These are phyloP conservation scores for Auriscalpium orientale DNA, from an alignment of 768 basidiomycete genomes.

Conservation along the genomic window DNA sequence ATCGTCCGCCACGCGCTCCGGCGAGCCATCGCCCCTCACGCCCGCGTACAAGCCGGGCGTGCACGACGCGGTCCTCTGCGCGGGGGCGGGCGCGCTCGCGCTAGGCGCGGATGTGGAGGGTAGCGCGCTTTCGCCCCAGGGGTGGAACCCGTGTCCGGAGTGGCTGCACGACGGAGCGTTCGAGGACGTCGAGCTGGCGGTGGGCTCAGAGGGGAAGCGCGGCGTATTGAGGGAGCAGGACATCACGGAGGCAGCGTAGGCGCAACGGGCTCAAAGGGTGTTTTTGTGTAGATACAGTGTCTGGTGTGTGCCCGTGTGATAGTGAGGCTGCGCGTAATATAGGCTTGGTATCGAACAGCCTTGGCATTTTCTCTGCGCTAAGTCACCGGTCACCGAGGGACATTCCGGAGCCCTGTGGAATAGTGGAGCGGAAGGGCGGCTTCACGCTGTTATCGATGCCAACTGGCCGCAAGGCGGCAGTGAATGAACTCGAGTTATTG, in stretches of 20 bases:
- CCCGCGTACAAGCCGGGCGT: background rate
- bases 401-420: too few species aligned
- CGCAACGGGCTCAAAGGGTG: too few species aligned
- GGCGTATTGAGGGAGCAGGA: background rate
- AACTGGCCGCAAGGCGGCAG: too few species aligned
- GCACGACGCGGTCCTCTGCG: background rate
- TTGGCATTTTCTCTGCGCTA: too few species aligned
- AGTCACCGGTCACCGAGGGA: too few species aligned
- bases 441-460: too few species aligned
- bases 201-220: background rate
- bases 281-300: too few species aligned
- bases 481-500: too few species aligned
- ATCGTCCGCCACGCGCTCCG: background rate
- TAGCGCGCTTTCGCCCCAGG: background rate
- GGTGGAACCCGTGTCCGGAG: background rate
- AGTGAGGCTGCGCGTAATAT: too few species aligned
- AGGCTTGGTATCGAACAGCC: too few species aligned
- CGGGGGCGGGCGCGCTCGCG: background rate
- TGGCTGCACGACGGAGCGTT: background rate
- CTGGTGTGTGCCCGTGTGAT: too few species aligned
- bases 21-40: slow-evolving; percentile 1
- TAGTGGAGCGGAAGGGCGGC: too few species aligned
- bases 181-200: background rate
- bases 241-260: background rate
- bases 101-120: background rate